Evolutionary conservation across 495 filamentous ascomycete genomes (phyloP).

Genomic region (Penicillium angulare): DNA sequence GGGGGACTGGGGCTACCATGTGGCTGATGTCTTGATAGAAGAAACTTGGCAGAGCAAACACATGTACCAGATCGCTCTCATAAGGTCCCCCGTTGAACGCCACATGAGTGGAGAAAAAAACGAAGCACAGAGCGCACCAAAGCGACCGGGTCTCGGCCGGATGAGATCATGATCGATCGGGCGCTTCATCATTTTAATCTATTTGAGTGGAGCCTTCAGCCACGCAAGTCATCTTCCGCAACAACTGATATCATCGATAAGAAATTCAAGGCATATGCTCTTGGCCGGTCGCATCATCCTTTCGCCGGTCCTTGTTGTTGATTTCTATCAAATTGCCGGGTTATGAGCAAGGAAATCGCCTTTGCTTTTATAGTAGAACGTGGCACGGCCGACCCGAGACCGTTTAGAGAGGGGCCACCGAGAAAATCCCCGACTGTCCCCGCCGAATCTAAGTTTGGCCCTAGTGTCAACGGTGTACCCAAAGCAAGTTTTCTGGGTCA

Average conservation of each 20-base stretch:
- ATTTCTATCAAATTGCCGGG: no score
- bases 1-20: no score
- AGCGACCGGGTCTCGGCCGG: constrained; percentile 16
- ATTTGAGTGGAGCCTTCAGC: constrained; percentile 31
- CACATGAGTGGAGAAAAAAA: neutral
- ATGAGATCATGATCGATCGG: constrained; percentile 33
- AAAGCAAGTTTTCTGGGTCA: no score
- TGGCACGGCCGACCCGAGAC: no score
- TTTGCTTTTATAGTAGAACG: no score
- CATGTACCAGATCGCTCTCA: neutral
- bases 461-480: no score
- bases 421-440: no score
- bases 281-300: no score
- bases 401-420: no score
- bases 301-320: neutral
- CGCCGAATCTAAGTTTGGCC: no score
- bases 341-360: no score
- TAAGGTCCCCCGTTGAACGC: neutral
- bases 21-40: no score
- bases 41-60: neutral
- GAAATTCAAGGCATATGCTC: neutral
- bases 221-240: constrained; percentile 25
- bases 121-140: constrained; percentile 5
- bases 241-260: constrained; percentile 17
- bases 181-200: constrained; percentile 31